A percentile compares a stretch with the other conserved stretches of the same genome.
Conservation (phyloP, 768 basidiomycete genomes). For the Megacollybia marginata region DNA sequence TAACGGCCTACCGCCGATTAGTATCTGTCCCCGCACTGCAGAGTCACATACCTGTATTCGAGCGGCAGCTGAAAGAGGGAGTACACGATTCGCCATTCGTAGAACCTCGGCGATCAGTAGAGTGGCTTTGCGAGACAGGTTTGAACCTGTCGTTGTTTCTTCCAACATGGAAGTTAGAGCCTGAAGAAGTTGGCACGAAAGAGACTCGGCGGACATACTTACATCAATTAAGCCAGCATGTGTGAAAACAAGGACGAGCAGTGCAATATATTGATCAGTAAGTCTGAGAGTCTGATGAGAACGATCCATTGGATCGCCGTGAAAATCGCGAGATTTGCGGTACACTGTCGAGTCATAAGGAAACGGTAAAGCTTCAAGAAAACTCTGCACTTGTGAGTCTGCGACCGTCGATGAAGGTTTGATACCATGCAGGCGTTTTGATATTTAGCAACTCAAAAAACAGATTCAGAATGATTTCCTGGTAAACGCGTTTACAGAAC, state of each 20-base stretch:
- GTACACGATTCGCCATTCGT: constrained; percentile 77
- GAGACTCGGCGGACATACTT: constrained; percentile 15
- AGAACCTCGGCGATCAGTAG: constrained; percentile 87
- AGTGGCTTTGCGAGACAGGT: constrained; percentile 83
- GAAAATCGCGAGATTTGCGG: constrained; percentile 41
- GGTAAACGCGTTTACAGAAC: not conserved
- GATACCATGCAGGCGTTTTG: constrained; percentile 87
- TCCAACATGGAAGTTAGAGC: constrained; percentile 82
- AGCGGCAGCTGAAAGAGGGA: constrained; percentile 78
- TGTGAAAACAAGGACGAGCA: constrained; percentile 77
- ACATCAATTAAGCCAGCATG: constrained; percentile 89
- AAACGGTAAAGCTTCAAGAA: not conserved
- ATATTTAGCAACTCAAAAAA: constrained; percentile 92
- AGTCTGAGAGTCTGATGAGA: constrained; percentile 59
- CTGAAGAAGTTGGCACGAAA: constrained; percentile 28
- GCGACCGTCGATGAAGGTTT: constrained; percentile 85
- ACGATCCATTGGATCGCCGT: constrained; percentile 36
- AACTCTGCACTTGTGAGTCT: constrained; percentile 71
- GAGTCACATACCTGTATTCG: constrained; percentile 59
- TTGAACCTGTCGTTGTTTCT: constrained; percentile 65
- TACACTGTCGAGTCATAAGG: constrained; percentile 45
- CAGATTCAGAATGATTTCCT: constrained; percentile 93
- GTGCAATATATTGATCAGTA: constrained; percentile 87
- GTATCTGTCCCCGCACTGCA: not conserved
- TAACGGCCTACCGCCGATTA: constrained; percentile 52